Base-by-base conservation (phyloP, 352 stramenopile species). In the Phytopythium delawarense region DNA sequence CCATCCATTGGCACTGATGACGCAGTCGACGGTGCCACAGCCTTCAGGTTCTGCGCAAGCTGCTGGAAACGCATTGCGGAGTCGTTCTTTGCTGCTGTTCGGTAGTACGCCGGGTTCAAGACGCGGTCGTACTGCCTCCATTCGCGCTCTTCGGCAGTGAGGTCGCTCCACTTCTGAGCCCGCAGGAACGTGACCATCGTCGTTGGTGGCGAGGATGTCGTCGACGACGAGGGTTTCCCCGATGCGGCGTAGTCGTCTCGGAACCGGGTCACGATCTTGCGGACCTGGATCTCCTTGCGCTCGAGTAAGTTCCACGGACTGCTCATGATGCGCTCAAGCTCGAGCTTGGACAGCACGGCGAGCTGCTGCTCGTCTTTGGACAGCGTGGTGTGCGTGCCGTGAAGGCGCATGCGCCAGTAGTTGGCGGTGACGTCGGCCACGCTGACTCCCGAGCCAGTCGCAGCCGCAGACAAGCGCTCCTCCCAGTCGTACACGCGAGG, bases 401-500 rank as follows among this genome's bases (percentile, higher is more conserved):
- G 76, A 0, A 89, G 73, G 9, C 66, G 56, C 59, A 87, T 70
- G 12, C 62, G 50, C 54, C 54, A 60, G 2, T 55, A 48, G 52
- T 35, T 58, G n/a, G 58, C 42, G 23, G 63, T 69, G 18, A 72
- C 67, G 12, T 67, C 59, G 2, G 63, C 53, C 7, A 59, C 61
- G 21, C 62, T 67, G 20, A 62, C 61, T 39, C 20, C 51, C 1
- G 52, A 58, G 1, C 52, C 52, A 45, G 32, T 73, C 16, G 51
- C 66, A 49, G 16, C 67, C 52, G 1, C 62, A 6, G 61, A 66
- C 34, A 75, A 59, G 11, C 64, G 69, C 18, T 86, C 68, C 30
- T 94, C 84, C 84, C 82, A 94, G 12, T 84, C 71, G 67, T 92
- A 94, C 49, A 78, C 50, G 21, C 72, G 67, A 9, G 84, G 82